These are phyloP conservation scores for Diaporthe amygdali DNA, from an alignment of 2,329 filamentous ascomycete species.

Conservation along the genomic window DNA sequence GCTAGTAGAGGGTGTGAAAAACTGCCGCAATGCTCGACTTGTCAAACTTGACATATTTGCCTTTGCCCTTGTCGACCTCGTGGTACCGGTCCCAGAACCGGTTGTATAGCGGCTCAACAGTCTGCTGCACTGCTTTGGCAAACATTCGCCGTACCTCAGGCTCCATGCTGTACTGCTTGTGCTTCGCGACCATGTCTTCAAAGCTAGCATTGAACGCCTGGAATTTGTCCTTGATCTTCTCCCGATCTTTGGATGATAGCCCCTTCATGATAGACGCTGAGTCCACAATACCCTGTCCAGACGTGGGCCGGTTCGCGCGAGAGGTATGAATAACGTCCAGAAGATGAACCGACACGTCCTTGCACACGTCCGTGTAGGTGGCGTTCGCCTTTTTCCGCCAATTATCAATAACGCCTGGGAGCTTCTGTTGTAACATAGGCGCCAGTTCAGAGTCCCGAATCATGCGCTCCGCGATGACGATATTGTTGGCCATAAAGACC, in stretches of 20 bases:
- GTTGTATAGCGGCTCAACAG: conserved; percentile 92
- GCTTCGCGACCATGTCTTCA: conserved; percentile 83
- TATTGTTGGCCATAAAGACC: conserved; percentile 89
- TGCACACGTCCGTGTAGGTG: conserved; percentile 86
- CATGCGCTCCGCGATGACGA: conserved; percentile 83
- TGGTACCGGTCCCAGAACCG: conserved; percentile 98
- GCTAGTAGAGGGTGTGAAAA: conserved; percentile 57
- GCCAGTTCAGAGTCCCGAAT: conserved; percentile 82
- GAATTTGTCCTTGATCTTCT: conserved; percentile 96
- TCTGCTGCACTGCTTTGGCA: conserved; percentile 83
- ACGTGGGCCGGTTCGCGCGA: conserved; percentile 71
- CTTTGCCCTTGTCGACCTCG: conserved; percentile 96
- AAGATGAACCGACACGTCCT: conserved; percentile 82
- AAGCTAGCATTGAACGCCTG: conserved; percentile 88
- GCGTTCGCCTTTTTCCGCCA: conserved; percentile 88
- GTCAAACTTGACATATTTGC: conserved; percentile 98
- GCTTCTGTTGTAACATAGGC: conserved; percentile 71
- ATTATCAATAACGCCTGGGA: conserved; percentile 68
- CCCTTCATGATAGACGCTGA: conserved; percentile 84
- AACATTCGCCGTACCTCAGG: conserved; percentile 83
- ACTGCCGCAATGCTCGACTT: conserved; percentile 78
- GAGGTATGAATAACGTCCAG: conserved; percentile 94
- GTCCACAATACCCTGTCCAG: conserved; percentile 72
- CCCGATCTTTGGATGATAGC: conserved; percentile 88
- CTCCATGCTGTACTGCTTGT: conserved; percentile 89